phyloP scores from a whole-genome alignment of 2,329 filamentous ascomycete genomes.

The Aspergillus brunneoviolaceus region DNA sequence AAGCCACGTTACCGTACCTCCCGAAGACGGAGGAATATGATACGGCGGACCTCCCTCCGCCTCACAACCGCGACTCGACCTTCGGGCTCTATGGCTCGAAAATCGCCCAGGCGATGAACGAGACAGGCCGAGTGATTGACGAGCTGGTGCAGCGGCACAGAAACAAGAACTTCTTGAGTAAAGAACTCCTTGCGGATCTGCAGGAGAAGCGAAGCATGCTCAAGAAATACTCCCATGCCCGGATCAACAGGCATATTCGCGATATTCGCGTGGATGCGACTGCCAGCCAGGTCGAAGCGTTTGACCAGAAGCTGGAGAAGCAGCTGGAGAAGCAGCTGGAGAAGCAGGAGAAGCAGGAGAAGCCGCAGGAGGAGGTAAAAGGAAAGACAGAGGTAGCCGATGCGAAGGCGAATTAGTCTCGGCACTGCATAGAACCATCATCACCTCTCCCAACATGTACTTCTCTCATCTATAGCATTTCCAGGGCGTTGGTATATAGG shows the following conservation, averaged over 20 bases:
- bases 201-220: conserved; percentile 27
- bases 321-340: not conserved
- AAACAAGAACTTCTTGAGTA: conserved; percentile 19
- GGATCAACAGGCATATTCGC: conserved; percentile 18
- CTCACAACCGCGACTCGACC: not conserved
- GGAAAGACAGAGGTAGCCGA: not conserved
- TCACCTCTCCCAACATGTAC: not conserved
- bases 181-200: conserved; percentile 24
- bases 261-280: conserved; percentile 23
- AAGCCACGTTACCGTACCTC: conserved; percentile 14
- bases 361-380: not conserved
- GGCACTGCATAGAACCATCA: not conserved
- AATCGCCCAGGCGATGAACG: not conserved
- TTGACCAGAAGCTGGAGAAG: conserved; percentile 10
- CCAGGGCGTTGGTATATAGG: conserved; percentile 1
- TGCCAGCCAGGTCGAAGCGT: conserved; percentile 22
- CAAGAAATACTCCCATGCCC: conserved; percentile 31
- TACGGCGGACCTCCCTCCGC: not conserved
- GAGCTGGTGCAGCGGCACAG: not conserved
- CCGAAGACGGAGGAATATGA: not conserved
- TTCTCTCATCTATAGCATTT: not conserved
- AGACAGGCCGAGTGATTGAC: conserved; percentile 28
- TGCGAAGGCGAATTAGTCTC: not conserved
- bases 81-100: not conserved
- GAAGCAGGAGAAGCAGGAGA: not conserved